These are phyloP conservation scores for Termitomyces sp. DNA, from an alignment of 768 basidiomycete species.

Conservation along the genomic window DNA sequence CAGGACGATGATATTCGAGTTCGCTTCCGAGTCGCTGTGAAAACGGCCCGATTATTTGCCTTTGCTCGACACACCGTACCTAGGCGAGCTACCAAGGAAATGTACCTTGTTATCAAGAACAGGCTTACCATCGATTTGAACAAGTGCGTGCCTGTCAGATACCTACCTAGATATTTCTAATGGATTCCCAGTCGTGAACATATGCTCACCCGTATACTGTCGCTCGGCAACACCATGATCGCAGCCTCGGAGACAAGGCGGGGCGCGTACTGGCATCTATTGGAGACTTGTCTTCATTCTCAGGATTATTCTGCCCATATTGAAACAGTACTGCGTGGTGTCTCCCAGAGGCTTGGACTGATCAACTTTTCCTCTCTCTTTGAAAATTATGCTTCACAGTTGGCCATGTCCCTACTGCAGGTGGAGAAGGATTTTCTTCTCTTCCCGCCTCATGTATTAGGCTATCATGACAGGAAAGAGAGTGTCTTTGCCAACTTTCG, in stretches of 20 bases:
- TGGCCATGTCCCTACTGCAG: constrained; percentile 63
- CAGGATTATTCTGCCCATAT: constrained; percentile 36
- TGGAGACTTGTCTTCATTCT: constrained; percentile 59
- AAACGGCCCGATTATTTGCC: constrained; percentile 57
- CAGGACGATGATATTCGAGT: constrained; percentile 81
- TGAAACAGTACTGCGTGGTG: constrained; percentile 53
- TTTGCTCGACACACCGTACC: constrained; percentile 33
- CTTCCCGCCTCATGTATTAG: constrained; percentile 71
- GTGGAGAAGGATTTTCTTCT: constrained; percentile 48
- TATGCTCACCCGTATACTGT: constrained; percentile 70
- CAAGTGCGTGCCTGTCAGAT: constrained; percentile 37
- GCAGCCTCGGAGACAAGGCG: constrained; percentile 73
- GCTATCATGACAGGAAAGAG: constrained; percentile 64
- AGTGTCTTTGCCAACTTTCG: constrained; percentile 66
- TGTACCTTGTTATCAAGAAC: constrained; percentile 47
- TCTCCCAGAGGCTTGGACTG: constrained; percentile 68
- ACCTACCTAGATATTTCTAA: not conserved
- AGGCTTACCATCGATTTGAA: constrained; percentile 41
- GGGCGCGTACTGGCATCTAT: constrained; percentile 83
- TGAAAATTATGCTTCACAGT: constrained; percentile 71
- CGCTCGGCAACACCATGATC: constrained; percentile 75
- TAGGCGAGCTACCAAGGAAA: constrained; percentile 20
- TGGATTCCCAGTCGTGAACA: constrained; percentile 55
- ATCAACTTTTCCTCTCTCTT: constrained; percentile 60
- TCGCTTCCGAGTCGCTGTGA: constrained; percentile 67